Evolutionary conservation across 108 stramenopile species (phyloP), one percentile per base, ranked within the genome.

Genomic region (Nitzschia inconspicua): DNA sequence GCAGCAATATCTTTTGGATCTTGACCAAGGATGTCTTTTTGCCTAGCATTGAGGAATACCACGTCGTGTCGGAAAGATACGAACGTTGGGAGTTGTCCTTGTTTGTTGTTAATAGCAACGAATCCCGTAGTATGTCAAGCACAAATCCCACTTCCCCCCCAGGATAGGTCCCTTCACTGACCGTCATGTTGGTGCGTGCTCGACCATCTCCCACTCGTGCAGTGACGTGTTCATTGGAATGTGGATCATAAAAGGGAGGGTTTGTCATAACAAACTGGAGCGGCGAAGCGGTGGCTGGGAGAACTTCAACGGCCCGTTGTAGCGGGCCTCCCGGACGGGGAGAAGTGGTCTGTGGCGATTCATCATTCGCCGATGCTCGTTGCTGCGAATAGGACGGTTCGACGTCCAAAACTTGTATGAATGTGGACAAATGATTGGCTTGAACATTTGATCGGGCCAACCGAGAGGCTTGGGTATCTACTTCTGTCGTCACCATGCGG

Each of bases 181-280:
- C 56, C 29, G 84, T 75, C 84, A 89, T 85, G 61, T 62, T 47
- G 10, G 84, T 82, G 25, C 86, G 77, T n/a, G 60, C 36, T 34
- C 91, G 73, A 60, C 79, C 82, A 63, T 93, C 91, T n/a, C 82
- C 82, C 28, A 34, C 53, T 48, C 68, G 55, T 18, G 70, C 70
- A 26, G 83, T 66, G 7, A 53, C 52, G 10, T 22, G 26, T 41
- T 63, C 56, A n/a, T 24, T 46, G 20, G 62, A 28, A 19, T 54
- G 50, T 7, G 84, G 82, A 46, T 83, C 83, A 56, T 91, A 95
- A 76, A 97, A 97, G 13, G 96, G 96, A 44, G 96, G 96, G 68
- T 97, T 97, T 18, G 93, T 94, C 86, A 97, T 85, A 77, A 81
- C 78, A 73, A 96, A 87, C 26, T 35, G 28, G 7, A 28, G 29